Conservation (phyloP, 495 filamentous ascomycete genomes). For the Xylaria cubensis region DNA sequence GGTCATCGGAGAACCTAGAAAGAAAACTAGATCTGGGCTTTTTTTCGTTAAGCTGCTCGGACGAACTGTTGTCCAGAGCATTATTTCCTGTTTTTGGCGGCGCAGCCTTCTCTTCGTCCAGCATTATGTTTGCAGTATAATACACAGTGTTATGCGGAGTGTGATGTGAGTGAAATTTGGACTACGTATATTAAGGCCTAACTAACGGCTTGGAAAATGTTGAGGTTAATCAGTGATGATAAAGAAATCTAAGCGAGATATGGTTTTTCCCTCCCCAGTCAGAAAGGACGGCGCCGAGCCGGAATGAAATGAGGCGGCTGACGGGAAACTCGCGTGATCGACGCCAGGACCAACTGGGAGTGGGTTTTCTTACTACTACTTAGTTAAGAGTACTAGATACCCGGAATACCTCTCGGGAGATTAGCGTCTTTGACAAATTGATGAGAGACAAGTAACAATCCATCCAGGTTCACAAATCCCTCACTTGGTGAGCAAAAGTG, state of each 20-base stretch:
- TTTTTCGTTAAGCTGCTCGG: conserved; percentile 8
- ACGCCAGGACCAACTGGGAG: conserved; percentile 5
- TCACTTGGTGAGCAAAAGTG: background rate
- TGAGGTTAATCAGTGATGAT: conserved; percentile 15
- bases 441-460: background rate
- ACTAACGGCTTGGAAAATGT: background rate
- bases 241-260: conserved; percentile 1
- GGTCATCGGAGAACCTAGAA: conserved; percentile 40
- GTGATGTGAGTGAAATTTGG: background rate
- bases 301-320: conserved; percentile 23
- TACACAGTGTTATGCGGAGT: background rate
- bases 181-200: background rate
- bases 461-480: conserved; percentile 7
- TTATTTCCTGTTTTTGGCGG: conserved; percentile 7
- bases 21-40: conserved; percentile 37
- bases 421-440: conserved; percentile 16
- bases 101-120: conserved; percentile 36
- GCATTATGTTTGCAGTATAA: conserved; percentile 23
- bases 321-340: conserved; percentile 24
- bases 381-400: conserved; percentile 6
- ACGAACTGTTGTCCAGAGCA: conserved; percentile 15
- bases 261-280: background rate
- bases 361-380: conserved; percentile 5
- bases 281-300: conserved; percentile 14
- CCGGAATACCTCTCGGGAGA: background rate